phyloP scores from a whole-genome alignment of 768 basidiomycete genomes.

The Leccinum sublutescens region DNA sequence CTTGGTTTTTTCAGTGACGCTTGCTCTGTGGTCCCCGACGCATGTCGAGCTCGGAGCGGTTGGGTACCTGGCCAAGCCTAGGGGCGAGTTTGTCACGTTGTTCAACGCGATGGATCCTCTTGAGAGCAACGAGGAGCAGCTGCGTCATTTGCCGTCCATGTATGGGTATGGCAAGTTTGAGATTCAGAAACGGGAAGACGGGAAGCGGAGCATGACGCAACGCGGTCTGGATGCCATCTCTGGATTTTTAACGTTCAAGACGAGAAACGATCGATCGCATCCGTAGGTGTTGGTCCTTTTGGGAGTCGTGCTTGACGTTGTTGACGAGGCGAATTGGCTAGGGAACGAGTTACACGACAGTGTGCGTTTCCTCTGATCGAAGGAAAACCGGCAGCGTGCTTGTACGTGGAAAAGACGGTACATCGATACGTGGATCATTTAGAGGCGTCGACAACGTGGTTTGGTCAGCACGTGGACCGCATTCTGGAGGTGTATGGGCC shows the following conservation, averaged over 20 bases:
- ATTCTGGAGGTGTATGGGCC: conserved; percentile 56
- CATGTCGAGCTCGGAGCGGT: conserved; percentile 66
- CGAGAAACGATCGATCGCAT: conserved; percentile 33
- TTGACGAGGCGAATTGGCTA: conserved; percentile 19
- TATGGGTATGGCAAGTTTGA: conserved; percentile 61
- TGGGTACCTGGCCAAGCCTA: conserved; percentile 67
- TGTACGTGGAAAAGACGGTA: conserved; percentile 68
- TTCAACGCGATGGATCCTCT: conserved; percentile 65
- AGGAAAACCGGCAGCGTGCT: conserved; percentile 63
- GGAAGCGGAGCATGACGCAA: conserved; percentile 59
- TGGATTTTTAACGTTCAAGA: conserved; percentile 47
- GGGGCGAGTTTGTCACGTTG: conserved; percentile 68
- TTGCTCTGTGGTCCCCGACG: conserved; percentile 72
- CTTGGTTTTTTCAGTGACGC: conserved; percentile 41
- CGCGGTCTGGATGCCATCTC: conserved; percentile 54
- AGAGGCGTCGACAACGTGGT: conserved; percentile 69
- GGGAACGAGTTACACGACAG: conserved; percentile 47
- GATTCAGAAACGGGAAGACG: conserved; percentile 41
- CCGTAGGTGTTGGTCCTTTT: conserved; percentile 34
- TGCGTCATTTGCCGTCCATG: conserved; percentile 54
- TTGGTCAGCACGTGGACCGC: conserved; percentile 62
- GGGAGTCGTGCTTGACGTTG: not conserved
- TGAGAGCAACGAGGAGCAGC: conserved; percentile 41
- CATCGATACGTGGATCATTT: conserved; percentile 66
- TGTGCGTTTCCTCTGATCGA: conserved; percentile 60